These are phyloP conservation scores for Ceratocystis colombiana DNA, from an alignment of 2,329 filamentous ascomycete species.

Conservation along the genomic window DNA sequence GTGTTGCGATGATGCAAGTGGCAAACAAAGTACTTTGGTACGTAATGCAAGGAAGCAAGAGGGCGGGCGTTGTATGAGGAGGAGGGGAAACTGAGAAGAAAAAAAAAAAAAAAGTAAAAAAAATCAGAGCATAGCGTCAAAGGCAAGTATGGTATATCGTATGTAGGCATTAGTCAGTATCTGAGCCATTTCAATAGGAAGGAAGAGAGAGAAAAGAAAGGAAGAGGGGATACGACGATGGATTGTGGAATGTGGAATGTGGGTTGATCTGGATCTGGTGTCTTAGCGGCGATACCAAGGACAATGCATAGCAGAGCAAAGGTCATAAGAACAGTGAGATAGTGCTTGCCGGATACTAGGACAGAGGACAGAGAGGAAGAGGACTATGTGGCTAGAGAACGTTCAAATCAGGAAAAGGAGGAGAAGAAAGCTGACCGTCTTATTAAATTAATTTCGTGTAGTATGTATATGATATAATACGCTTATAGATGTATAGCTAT, in stretches of 20 bases:
- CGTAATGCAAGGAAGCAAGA: slow-evolving; percentile 2
- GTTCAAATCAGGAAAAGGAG: no score
- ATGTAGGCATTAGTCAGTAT: neutral
- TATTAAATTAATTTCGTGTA: no score
- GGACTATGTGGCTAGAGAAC: no score
- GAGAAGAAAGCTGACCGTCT: no score
- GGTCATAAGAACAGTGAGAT: no score
- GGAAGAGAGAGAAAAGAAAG: neutral
- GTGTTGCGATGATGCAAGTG: neutral
- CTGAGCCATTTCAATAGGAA: neutral
- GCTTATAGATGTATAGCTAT: no score
- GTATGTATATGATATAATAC: no score
- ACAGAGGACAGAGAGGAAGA: no score
- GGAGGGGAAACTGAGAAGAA: neutral
- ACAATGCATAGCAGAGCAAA: no score
- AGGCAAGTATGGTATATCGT: neutral
- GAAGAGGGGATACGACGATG: neutral
- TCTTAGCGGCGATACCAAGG: neutral
- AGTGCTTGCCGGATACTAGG: no score
- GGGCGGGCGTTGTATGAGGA: neutral
- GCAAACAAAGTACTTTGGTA: neutral
- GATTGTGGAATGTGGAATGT: neutral
- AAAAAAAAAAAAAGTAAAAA: neutral
- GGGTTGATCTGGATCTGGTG: neutral
- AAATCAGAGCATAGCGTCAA: neutral